Base-by-base conservation (phyloP, 768 basidiomycete species). In the Kwoniella sp. region DNA sequence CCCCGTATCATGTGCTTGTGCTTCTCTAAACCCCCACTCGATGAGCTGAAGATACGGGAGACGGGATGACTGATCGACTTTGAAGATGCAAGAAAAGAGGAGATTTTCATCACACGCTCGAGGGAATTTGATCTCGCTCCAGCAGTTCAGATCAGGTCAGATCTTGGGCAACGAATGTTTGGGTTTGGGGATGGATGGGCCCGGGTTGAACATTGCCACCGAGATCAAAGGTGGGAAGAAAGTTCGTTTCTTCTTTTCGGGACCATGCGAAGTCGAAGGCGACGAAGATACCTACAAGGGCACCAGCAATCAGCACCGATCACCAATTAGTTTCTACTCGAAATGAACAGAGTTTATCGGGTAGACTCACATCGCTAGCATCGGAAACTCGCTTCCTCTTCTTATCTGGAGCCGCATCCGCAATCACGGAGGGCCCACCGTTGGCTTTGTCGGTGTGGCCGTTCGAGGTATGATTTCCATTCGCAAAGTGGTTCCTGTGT, bases 231-330 rank as follows among this genome's bases (percentile, higher is more conserved):
- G 37, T n/a, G 62, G 55, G 49, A 64, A 64, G 55, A 64, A 64
- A 9, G 62, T 64, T 13, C 62, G 30, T 54, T 64, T 64, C 55
- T 64, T 64, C 56, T 64, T 64, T 24, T 64, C 62, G 2, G 48
- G 33, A 30, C 37, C 46, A 17, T 30, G 48, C n/a, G 56, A 57
- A 13, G 54, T 29, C n/a, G 60, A 62, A 48, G 50, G 26, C 8
- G 58, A 40, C 3, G 36, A 40, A 17, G 58, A 52, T 19, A 21
- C 25, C 58, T 59, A 30, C 17, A 24, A 55, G 17, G 25, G 33
- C 29, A 55, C 30, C 7, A 33, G 21, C 21, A 37, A 25, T 55
- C 55, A 55, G 30, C 29, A 15, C 30, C 7, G 50, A 24, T 22
- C 25, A 15, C n/a, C n/a, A n/a, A n/a, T n/a, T n/a, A n/a, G n/a